Conservation (phyloP, 768 basidiomycete genomes). For the Tulasnella calospora region DNA sequence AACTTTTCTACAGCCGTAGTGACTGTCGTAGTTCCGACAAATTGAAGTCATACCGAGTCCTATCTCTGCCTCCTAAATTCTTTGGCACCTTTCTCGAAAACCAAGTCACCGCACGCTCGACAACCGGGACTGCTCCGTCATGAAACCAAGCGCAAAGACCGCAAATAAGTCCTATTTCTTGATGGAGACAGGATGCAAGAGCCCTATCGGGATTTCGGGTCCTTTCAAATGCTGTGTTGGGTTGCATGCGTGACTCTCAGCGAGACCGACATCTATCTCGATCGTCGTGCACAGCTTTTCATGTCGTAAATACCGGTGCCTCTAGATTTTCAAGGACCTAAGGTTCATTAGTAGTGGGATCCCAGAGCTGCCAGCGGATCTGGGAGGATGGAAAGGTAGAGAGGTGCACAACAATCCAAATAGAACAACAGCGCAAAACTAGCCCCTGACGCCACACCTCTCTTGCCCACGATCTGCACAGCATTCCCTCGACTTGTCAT, state of each 20-base stretch:
- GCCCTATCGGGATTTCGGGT: background rate
- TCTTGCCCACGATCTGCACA: background rate
- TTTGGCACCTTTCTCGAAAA: background rate
- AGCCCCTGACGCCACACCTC: background rate
- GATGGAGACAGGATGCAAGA: slow-evolving; percentile 6
- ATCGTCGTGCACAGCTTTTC: background rate
- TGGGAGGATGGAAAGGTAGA: background rate
- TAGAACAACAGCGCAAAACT: background rate
- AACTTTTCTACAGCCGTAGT: background rate
- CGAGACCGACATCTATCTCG: background rate
- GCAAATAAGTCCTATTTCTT: background rate
- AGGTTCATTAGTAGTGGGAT: background rate
- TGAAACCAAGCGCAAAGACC: background rate
- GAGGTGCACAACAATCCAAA: background rate
- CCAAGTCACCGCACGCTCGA: background rate
- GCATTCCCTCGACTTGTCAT: background rate
- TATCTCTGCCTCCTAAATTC: background rate
- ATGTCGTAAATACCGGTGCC: background rate
- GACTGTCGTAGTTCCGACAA: background rate
- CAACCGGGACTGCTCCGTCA: background rate
- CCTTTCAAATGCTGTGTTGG: background rate
- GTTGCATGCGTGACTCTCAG: background rate
- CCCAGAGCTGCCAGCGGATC: background rate
- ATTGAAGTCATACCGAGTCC: background rate
- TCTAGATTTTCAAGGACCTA: background rate